Evolutionary conservation across 2,329 filamentous ascomycete genomes (phyloP).

Genomic region (Passalora sequoiae): DNA sequence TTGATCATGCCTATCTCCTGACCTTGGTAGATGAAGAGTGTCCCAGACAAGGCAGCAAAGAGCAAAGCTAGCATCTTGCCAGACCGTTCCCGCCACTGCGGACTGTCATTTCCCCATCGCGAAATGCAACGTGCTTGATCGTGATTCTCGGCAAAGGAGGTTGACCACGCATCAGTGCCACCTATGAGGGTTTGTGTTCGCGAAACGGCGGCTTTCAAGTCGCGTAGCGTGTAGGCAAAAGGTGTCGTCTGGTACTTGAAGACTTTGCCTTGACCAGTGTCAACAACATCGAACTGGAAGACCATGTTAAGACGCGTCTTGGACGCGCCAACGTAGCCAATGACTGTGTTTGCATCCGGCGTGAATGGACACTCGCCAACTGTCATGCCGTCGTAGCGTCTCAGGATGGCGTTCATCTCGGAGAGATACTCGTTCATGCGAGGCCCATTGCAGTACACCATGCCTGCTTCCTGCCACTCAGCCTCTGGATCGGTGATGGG

Average conservation of each 20-base stretch:
- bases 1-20: slow-evolving; percentile 59
- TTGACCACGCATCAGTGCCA: slow-evolving; percentile 65
- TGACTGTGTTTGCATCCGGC: slow-evolving; percentile 27
- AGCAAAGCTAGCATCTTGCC: slow-evolving; percentile 50
- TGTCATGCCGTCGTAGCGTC: slow-evolving; percentile 46
- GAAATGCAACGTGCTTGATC: slow-evolving; percentile 57
- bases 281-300: slow-evolving; percentile 67
- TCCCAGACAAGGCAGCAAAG: slow-evolving; percentile 30
- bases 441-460: slow-evolving; percentile 31
- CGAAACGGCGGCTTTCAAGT: slow-evolving; percentile 48
- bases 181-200: slow-evolving; percentile 57
- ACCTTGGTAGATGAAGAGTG: slow-evolving; percentile 60
- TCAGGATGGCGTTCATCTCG: slow-evolving; percentile 39
- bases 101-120: slow-evolving; percentile 56
- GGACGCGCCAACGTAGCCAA: slow-evolving; percentile 44
- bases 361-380: slow-evolving; percentile 47
- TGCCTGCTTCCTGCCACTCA: slow-evolving; percentile 12
- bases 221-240: slow-evolving; percentile 45
- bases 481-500: slow-evolving; percentile 34
- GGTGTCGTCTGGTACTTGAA: slow-evolving; percentile 49
- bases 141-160: slow-evolving; percentile 61
- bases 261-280: too few relatives aligned
- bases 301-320: slow-evolving; percentile 63
- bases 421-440: slow-evolving; percentile 45
- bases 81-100: too few relatives aligned